Percentiles rank a stretch among this genome's conserved stretches.
These are phyloP conservation scores for Fusarium nematophilum DNA, from an alignment of 2,329 filamentous ascomycete genomes.

Conservation along the genomic window DNA sequence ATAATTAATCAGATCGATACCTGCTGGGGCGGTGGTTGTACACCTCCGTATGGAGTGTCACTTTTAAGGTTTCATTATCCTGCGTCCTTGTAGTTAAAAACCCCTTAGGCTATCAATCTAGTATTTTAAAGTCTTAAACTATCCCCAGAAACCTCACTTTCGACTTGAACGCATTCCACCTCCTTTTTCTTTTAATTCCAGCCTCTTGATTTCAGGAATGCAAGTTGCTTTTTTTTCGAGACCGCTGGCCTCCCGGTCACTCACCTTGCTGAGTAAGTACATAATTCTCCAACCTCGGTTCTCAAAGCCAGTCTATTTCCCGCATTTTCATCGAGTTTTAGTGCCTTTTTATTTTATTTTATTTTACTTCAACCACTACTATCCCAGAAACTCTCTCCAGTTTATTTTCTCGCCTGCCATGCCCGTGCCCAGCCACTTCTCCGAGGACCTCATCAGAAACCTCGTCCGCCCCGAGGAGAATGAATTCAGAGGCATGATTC, in stretches of 20 bases:
- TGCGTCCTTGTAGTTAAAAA: no score
- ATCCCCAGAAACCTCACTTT: no score
- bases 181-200: no score
- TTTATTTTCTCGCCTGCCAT: conserved; percentile 1
- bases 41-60: no score
- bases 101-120: no score
- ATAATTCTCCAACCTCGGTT: conserved; percentile 30
- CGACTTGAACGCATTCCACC: no score
- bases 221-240: conserved; percentile 29
- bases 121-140: no score
- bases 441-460: conserved; percentile 18
- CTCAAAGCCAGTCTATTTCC: conserved; percentile 26
- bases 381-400: conserved; percentile 6
- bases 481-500: conserved; percentile 38
- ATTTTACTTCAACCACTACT: not conserved
- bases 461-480: conserved; percentile 29
- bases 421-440: conserved; percentile 6
- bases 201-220: conserved; percentile 5
- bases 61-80: no score
- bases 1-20: no score
- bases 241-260: conserved; percentile 30
- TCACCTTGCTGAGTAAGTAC: conserved; percentile 34
- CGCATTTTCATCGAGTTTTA: conserved; percentile 4
- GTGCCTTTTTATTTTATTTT: no score
- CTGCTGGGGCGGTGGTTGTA: no score